phyloP scores from a whole-genome alignment of 2,329 filamentous ascomycete genomes.

The Aspergillus brasiliensis region DNA sequence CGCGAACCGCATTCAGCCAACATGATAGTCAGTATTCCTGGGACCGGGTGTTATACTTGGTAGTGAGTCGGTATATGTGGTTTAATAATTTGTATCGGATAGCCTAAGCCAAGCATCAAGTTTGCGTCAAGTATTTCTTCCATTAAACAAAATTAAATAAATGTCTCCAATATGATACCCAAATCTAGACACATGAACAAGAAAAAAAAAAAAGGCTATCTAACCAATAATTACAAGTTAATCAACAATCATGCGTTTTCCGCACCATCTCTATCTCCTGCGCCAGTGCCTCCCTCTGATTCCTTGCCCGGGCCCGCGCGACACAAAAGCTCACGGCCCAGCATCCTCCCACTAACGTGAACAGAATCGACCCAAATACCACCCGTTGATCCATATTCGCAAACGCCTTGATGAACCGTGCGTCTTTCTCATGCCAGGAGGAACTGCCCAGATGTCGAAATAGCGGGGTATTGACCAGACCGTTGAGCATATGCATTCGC shows the following conservation, averaged over 20 bases:
- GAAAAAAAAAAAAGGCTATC: too few species aligned
- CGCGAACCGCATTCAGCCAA: slow-evolving; percentile 41
- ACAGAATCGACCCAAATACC: slow-evolving; percentile 6
- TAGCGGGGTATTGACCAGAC: slow-evolving; percentile 42
- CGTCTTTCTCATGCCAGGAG: slow-evolving; percentile 48
- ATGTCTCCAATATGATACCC: too few species aligned
- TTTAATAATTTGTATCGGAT: slow-evolving; percentile 35
- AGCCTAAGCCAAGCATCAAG: neutral
- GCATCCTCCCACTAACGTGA: neutral
- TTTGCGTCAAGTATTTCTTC: too few species aligned
- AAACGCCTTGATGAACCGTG: slow-evolving; percentile 28
- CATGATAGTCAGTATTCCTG: slow-evolving; percentile 46
- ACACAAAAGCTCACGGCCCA: neutral
- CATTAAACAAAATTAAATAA: too few species aligned
- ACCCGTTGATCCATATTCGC: slow-evolving; percentile 7
- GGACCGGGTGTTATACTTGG: slow-evolving; percentile 45
- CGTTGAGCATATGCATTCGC: slow-evolving; percentile 44
- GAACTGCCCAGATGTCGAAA: slow-evolving; percentile 48
- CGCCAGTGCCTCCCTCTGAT: neutral
- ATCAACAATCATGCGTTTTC: neutral
- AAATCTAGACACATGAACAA: too few species aligned
- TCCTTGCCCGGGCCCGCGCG: neutral
- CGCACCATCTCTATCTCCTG: neutral
- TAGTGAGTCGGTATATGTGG: slow-evolving; percentile 47
- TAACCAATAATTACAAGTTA: neutral